Base-by-base conservation (phyloP, 345 rosid species). In the Eucalyptus paniculata region DNA sequence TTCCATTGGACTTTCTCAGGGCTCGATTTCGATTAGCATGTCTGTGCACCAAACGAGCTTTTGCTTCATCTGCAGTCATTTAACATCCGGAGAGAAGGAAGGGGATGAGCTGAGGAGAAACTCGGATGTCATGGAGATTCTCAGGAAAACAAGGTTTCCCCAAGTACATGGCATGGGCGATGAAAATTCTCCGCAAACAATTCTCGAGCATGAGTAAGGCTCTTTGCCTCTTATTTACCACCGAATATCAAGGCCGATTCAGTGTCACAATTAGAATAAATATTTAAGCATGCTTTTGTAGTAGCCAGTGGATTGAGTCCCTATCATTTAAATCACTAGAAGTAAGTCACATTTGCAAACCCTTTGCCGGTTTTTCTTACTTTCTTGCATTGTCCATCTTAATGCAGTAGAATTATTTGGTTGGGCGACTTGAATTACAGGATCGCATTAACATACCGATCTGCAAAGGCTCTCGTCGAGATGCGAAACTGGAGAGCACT, bases 11-110 rank as follows among this genome's bases (percentile, higher is more conserved):
- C 87, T 88, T 82, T 34, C 60, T 90, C 97, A 98, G 99, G 99
- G 99, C 60, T 98, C 99, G 32, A 98, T 98, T 89, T 96, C 99
- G 28, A 95, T 98, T 90, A 98, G 99, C 95, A 95, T 98, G 99
- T 96, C 95, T 53, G 92, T 98, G 91, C 97, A 98, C 92, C 97
- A 95, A 90, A 97, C 99, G 40, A 98, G 95, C 95, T 97, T 98
- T 92, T 98, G 99, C 95, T 98, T 98, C 94, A 87, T 98, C 91
- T 98, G 99, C 91, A 97, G 96, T 91, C 99, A 98, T 93, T 93
- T 98, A 91, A 97, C 98, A 50, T 97, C 99, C 19, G 99, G 99
- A 80, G 98, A 98, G 94, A 98, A 96, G 96, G 99, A 96, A 89
- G 99, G 99, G 37, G 99, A 97, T 53, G 99, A 97, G 92, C 92